Conservation (phyloP, 2,329 filamentous ascomycete genomes). For the Xylaria sp. region DNA sequence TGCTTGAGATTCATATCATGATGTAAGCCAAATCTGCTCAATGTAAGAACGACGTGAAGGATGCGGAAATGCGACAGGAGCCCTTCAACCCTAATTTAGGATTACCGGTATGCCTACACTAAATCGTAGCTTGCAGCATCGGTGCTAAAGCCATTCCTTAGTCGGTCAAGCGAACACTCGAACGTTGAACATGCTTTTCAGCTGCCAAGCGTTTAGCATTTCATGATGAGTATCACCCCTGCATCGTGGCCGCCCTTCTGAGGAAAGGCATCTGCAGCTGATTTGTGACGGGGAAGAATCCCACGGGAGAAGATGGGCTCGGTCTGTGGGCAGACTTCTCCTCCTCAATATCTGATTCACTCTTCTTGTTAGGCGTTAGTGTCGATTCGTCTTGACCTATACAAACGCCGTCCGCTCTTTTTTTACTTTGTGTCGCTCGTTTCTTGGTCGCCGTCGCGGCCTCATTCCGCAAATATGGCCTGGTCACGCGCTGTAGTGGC, state of each 20-base stretch:
- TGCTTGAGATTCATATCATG: neutral
- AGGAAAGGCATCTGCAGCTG: constrained; percentile 6
- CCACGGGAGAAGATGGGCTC: neutral
- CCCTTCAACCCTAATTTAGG: neutral
- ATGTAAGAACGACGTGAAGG: neutral
- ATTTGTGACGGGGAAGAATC: constrained; percentile 8
- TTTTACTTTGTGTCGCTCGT: constrained; percentile 16
- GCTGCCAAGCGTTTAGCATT: constrained; percentile 23
- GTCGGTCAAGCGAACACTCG: constrained; percentile 11
- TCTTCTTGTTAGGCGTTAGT: constrained; percentile 4
- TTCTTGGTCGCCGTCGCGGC: constrained; percentile 19
- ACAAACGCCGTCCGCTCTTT: constrained; percentile 9
- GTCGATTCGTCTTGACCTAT: neutral
- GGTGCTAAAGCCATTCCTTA: constrained; percentile 11
- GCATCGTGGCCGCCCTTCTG: constrained; percentile 13
- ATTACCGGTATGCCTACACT: neutral
- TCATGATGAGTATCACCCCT: constrained; percentile 12
- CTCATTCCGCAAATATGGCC: constrained; percentile 11
- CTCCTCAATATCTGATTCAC: neutral
- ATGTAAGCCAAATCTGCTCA: neutral
- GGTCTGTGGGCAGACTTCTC: constrained; percentile 10
- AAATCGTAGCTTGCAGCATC: neutral
- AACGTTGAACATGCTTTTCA: constrained; percentile 20
- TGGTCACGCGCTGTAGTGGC: constrained; percentile 18
- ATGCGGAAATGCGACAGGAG: neutral